phyloP scores from a whole-genome alignment of 2,329 filamentous ascomycete genomes.

The Penicillium sp. region DNA sequence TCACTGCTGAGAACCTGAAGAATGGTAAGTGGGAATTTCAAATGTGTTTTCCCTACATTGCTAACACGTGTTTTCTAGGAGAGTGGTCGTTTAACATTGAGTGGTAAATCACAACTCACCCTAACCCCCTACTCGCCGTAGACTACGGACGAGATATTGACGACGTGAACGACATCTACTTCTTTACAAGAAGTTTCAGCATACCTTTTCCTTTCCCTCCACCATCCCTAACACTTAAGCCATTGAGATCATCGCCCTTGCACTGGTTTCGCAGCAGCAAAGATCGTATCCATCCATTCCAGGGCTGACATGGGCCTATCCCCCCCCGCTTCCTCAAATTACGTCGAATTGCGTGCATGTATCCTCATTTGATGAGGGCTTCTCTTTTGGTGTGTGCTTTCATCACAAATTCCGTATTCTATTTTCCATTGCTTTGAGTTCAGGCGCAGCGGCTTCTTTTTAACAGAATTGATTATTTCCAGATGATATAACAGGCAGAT shows the following conservation, averaged over 20 bases:
- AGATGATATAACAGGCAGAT: neutral
- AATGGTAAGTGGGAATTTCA: conserved; percentile 60
- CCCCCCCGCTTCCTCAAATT: neutral
- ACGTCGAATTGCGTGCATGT: neutral
- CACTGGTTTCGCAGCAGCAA: neutral
- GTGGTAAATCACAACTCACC: conserved; percentile 28
- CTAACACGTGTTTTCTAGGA: conserved; percentile 27
- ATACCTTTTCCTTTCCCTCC: neutral
- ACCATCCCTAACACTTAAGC: neutral
- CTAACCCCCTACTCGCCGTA: neutral
- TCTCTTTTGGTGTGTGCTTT: neutral
- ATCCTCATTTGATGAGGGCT: neutral
- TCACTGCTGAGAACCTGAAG: conserved; percentile 89
- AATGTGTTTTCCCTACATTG: neutral
- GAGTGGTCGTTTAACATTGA: conserved; percentile 50
- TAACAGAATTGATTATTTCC: neutral
- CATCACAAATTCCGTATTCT: neutral
- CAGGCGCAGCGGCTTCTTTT: conserved; percentile 1
- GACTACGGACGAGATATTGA: conserved; percentile 17
- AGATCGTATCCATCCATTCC: neutral
- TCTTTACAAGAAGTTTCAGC: neutral
- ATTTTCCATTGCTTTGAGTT: neutral
- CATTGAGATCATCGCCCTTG: neutral
- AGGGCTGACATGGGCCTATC: neutral
- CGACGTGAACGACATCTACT: conserved; percentile 23